Evolutionary conservation across 2,329 filamentous ascomycete species (phyloP).

Genomic region (Akanthomyces lecanii): DNA sequence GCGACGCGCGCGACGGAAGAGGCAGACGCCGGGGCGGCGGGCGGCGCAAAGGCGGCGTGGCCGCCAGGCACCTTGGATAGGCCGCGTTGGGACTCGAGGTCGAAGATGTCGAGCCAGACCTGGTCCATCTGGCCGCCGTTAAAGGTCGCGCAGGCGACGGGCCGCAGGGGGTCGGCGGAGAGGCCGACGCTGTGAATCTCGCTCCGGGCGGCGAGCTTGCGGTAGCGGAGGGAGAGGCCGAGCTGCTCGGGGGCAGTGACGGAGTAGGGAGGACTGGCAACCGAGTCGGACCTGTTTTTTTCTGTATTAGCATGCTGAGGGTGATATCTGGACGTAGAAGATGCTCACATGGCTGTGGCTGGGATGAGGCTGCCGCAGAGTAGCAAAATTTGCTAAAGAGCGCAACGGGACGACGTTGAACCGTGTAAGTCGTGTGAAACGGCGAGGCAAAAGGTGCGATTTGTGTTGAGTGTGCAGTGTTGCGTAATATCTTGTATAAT

Average conservation of each 20-base stretch:
- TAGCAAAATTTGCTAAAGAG: not conserved
- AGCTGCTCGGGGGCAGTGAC: slow-evolving; percentile 16
- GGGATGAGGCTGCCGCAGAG: not conserved
- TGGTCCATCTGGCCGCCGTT: slow-evolving; percentile 27
- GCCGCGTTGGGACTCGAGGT: slow-evolving; percentile 24
- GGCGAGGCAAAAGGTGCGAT: no score
- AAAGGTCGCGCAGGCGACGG: slow-evolving; percentile 30
- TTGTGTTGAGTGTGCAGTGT: no score
- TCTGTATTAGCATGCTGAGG: not conserved
- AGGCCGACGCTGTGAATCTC: slow-evolving; percentile 33
- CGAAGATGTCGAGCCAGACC: slow-evolving; percentile 36
- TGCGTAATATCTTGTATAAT: not conserved
- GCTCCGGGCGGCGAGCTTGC: slow-evolving; percentile 26
- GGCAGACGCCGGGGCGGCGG: not conserved
- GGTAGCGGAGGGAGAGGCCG: slow-evolving; percentile 26
- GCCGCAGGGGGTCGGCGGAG: slow-evolving; percentile 22
- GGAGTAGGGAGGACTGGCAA: slow-evolving; percentile 4
- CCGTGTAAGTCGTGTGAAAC: slow-evolving; percentile 1
- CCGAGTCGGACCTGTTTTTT: not conserved
- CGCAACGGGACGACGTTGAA: not conserved
- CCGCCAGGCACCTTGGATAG: slow-evolving; percentile 31
- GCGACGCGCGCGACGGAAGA: slow-evolving; percentile 23
- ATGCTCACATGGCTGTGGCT: not conserved
- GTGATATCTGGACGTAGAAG: no score
- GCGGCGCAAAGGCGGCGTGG: slow-evolving; percentile 28